Base-by-base conservation (phyloP, 129 eudicot genomes). In the Saposhnikovia divaricata region DNA sequence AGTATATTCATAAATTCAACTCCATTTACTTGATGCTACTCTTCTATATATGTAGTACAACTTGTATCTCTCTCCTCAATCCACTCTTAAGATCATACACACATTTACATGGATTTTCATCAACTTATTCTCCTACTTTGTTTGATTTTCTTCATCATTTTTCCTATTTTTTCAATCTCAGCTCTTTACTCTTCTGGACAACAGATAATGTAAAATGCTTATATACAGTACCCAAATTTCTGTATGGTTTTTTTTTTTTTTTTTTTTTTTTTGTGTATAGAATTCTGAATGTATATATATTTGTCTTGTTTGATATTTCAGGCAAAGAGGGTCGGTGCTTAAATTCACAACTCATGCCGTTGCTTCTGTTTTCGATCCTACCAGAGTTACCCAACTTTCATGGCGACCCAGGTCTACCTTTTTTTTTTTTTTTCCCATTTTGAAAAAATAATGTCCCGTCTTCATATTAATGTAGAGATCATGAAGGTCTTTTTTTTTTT, bases 361-460 rank as follows among this genome's bases (percentile, higher is more conserved):
- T 46, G 53, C 86, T 2, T 68, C 90, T 63, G 81, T 78, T 68
- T 84, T 89, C 77, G 96, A 91, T 87, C 93, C 93, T 43, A 80
- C 91, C 75, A 86, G 90, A 40, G 91, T 91, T 82, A 87, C 83
- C 81, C 96, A 84, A 72, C 84, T 91, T 76, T 89, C 93, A 10
- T 85, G 93, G 91, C 85, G 48, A 61, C 96, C 93, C 74, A 91
- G 96, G 96, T 91, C 73, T 1, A 72, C 3, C 7, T n/a, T 44
- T 72, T 42, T 15, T 44, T 78, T 53, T 16, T 5, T 3, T 2
- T 16, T 19, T n/a, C n/a, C n/a, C n/a, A n/a, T n/a, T n/a, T 50
- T 0, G 1, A 50, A 55, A 55, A 55, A 0, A 55, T 0, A 5
- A 2, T 15, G 59, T 3, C 63, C 25, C 25, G 0, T 53, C 9